These are phyloP conservation scores for Vitellaria paradoxa DNA, from an alignment of 179 eudicot genomes.

Conservation along the genomic window DNA sequence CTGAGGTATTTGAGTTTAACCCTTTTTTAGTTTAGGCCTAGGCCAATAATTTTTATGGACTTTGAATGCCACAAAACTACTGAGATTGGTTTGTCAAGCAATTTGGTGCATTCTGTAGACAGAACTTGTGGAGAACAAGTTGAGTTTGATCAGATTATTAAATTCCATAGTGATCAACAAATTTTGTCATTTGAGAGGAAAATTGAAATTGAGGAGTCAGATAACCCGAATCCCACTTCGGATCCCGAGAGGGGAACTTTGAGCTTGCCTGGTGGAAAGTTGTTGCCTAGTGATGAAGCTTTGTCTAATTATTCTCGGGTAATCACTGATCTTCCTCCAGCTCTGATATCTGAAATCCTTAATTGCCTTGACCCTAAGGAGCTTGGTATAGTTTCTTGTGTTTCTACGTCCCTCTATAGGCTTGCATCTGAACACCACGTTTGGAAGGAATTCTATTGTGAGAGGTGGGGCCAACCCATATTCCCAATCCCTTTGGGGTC, in stretches of 20 bases:
- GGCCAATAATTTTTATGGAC: slow-evolving; percentile 66
- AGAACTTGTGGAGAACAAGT: slow-evolving; percentile 28
- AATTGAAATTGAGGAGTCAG: slow-evolving; percentile 24
- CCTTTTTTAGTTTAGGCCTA: background rate
- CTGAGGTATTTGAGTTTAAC: background rate
- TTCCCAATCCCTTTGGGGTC: slow-evolving; percentile 27
- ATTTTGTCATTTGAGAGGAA: slow-evolving; percentile 19
- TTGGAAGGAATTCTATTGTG: slow-evolving; percentile 90
- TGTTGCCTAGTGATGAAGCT: slow-evolving; percentile 36
- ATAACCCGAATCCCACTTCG: slow-evolving; percentile 19
- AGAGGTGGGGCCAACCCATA: slow-evolving; percentile 88
- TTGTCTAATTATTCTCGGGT: slow-evolving; percentile 33
- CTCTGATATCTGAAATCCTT: slow-evolving; percentile 76
- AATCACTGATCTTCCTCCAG: slow-evolving; percentile 78
- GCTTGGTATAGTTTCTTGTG: slow-evolving; percentile 89
- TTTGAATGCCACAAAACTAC: slow-evolving; percentile 70
- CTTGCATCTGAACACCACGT: slow-evolving; percentile 74
- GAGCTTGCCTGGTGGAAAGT: no score
- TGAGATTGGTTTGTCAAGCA: slow-evolving; percentile 37
- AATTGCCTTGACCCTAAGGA: slow-evolving; percentile 91
- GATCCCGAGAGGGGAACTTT: slow-evolving; percentile 29
- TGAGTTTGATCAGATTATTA: slow-evolving; percentile 24
- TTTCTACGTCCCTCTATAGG: slow-evolving; percentile 55
- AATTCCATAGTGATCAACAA: background rate
- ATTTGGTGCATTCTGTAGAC: slow-evolving; percentile 29